Conservation (phyloP, 208 protist species). For the Leishmania turanica region DNA sequence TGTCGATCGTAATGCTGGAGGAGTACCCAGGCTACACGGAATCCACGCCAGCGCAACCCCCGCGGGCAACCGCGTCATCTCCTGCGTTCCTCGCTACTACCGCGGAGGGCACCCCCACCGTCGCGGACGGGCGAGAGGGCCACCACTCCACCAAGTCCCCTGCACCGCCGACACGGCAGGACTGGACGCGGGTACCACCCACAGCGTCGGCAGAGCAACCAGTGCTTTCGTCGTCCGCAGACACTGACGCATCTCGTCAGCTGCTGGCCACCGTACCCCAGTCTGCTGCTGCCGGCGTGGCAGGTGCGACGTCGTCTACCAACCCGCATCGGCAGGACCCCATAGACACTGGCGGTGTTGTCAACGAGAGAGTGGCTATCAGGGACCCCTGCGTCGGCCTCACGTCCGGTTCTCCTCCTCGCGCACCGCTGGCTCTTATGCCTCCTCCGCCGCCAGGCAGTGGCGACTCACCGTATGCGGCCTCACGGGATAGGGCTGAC, state of each 20-base stretch:
- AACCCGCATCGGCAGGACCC: not conserved
- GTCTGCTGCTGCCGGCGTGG: not conserved
- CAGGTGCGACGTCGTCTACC: not conserved
- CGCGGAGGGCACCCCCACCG: not conserved
- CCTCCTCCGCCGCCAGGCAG: not conserved
- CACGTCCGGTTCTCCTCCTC: not conserved
- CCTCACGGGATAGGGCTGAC: not conserved
- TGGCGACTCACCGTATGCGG: not conserved
- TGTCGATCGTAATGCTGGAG: conserved; percentile 23
- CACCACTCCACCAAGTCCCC: not conserved
- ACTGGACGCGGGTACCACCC: not conserved
- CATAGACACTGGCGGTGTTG: not conserved
- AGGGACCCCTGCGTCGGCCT: not conserved
- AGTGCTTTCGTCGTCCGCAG: not conserved
- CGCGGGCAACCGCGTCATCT: not conserved
- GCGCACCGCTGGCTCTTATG: not conserved
- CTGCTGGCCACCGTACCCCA: not conserved
- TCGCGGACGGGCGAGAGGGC: not conserved
- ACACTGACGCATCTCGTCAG: not conserved
- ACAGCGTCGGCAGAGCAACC: not conserved
- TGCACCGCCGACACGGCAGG: not conserved
- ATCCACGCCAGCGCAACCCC: not conserved
- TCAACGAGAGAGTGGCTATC: not conserved
- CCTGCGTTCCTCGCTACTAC: not conserved
- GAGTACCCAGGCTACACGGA: conserved; percentile 10